Percentiles rank a stretch among this genome's conserved stretches.
Conservation (phyloP, 441 rosid genomes). For the Rhodomyrtus psidioides region DNA sequence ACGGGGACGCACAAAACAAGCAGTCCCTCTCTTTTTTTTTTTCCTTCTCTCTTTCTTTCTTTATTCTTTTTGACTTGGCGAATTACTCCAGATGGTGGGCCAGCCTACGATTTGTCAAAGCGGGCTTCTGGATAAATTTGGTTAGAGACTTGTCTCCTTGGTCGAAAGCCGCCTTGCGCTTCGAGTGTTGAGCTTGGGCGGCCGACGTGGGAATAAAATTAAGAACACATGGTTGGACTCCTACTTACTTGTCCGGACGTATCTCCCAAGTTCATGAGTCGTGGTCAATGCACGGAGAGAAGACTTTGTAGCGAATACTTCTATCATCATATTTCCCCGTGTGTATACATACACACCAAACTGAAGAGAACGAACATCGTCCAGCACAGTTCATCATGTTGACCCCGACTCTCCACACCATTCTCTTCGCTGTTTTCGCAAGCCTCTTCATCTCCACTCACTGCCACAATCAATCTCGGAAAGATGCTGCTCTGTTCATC, state of each 20-base stretch:
- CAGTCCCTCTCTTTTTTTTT: too few relatives aligned
- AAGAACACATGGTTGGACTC: background rate
- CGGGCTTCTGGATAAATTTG: background rate
- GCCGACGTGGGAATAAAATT: background rate
- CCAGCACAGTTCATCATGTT: background rate
- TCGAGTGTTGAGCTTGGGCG: background rate
- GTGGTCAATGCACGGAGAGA: background rate
- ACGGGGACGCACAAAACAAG: too few relatives aligned
- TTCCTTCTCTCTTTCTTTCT: too few relatives aligned
- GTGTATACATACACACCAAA: too few relatives aligned
- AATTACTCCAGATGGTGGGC: background rate
- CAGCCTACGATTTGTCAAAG: background rate
- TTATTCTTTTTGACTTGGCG: too few relatives aligned
- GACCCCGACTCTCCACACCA: background rate
- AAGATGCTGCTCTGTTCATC: background rate
- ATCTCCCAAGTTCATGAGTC: background rate
- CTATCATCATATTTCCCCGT: background rate
- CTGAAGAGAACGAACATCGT: background rate
- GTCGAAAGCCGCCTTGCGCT: background rate
- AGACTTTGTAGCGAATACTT: background rate
- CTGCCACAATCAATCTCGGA: background rate
- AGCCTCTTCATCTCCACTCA: background rate
- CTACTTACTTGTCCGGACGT: background rate
- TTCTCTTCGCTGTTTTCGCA: background rate
- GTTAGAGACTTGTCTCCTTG: background rate